Evolutionary conservation across 352 stramenopile genomes (phyloP), one percentile per base, ranked within the genome.

Genomic region (Nothophytophthora sp.): DNA sequence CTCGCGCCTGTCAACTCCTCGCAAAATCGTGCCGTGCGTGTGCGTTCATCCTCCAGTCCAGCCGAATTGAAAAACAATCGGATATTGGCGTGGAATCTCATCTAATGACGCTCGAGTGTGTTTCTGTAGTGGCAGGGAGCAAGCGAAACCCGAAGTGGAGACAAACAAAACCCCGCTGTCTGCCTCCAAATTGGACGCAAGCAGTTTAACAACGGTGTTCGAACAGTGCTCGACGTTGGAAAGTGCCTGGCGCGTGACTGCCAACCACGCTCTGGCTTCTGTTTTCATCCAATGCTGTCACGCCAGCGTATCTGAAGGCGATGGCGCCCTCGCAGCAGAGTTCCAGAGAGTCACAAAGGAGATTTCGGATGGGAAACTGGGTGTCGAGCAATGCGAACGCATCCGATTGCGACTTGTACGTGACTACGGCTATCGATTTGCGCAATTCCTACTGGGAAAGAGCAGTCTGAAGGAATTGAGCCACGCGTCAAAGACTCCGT

Each of bases 381-480:
- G 48, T 18, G 34, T 7, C 19, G 42, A 60, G 12, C 20, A 47
- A 25, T 64, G 50, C 12, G 54, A 70, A 32, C 49, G 22, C 5
- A 54, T 82, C 10, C 65, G 66, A 7, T 52, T 65, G 8, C 42
- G 47, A 18, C 60, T 90, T 15, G 67, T 82, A 20, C 61, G 50
- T 12, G 34, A 48, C 5, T 69, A 75, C 22, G 76, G 79, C 0
- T 86, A 90, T 43, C 73, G 74, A 16, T 83, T 90, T 36, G 57
- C 67, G 2, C 53, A 67, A 2, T 71, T 64, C 6, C 20, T 88
- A 2, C 59, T 86, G 9, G 49, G 45, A 12, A 84, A 81, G 33
- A 86, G 75, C 60, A 74, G 47, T 16, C 15, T 89, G 29, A 55
- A 53, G 30, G 55, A 79, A 18, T 24, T 49, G 15, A 64, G 29